Evolutionary conservation across 495 filamentous ascomycete species (phyloP).

Genomic region (Rusavskia elegans): DNA sequence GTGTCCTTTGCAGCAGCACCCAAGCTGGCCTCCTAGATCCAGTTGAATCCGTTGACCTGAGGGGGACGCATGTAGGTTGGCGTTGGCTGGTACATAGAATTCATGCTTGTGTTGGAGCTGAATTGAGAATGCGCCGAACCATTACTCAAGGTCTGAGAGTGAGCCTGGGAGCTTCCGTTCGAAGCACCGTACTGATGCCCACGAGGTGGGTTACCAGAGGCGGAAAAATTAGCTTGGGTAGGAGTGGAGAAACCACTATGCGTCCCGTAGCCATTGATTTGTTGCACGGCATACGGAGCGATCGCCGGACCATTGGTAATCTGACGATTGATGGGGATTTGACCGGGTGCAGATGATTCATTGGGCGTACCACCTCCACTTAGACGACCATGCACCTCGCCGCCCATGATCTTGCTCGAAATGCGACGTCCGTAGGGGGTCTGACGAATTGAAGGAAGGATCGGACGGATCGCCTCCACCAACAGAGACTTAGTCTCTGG

Average conservation of each 20-base stretch:
- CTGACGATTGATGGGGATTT: conserved; percentile 10
- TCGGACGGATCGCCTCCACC: conserved; percentile 68
- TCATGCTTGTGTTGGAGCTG: conserved; percentile 4
- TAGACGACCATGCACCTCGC: conserved; percentile 19
- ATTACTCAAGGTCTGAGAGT: conserved; percentile 10
- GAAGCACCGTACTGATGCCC: conserved; percentile 5
- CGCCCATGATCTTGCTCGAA: conserved; percentile 57
- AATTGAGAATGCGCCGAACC: conserved; percentile 9
- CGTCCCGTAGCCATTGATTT: conserved; percentile 7
- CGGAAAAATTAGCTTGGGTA: background rate
- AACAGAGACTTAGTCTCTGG: conserved; percentile 50
- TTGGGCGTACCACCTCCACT: conserved; percentile 13
- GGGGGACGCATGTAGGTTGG: conserved; percentile 10
- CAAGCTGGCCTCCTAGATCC: background rate
- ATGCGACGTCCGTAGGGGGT: conserved; percentile 92
- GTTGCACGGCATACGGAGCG: conserved; percentile 2
- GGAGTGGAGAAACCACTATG: conserved; percentile 5
- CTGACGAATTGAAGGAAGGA: conserved; percentile 63
- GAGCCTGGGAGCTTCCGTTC: conserved; percentile 2
- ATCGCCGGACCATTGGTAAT: conserved; percentile 5
- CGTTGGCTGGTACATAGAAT: conserved; percentile 10
- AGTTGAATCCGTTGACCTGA: conserved; percentile 11
- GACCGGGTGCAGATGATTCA: conserved; percentile 10
- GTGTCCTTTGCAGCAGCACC: background rate
- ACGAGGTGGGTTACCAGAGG: background rate